Base-by-base conservation (phyloP, 73 alveolate species). In the Breviolum minutum region DNA sequence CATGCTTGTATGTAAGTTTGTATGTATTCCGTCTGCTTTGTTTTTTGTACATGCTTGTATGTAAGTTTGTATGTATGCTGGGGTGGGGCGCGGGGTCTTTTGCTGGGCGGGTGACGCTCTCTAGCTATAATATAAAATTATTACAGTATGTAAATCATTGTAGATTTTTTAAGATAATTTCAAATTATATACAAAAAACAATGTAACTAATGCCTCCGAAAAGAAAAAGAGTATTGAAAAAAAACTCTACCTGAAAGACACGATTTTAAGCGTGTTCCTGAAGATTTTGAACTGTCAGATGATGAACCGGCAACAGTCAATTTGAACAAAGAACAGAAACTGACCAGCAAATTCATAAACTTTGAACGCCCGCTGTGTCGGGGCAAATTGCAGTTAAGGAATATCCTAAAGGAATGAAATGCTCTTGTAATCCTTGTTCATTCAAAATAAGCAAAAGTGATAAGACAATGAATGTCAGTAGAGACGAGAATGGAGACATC, bases 261-360 rank as follows among this genome's bases (percentile, higher is more conserved):
- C 54, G 54, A 40, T 40, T 40, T 40, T 40, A 40, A 40, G 54
- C 54, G 54, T 40, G 54, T 68, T 17, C 77, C 77, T 14, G 17
- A 68, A 68, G 77, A 68, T 17, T 68, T 68, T 76, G 85, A 76
- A 76, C 85, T 76, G 29, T 76, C 85, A 13, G 85, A 76, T 76
- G 85, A 76, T 22, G 85, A 76, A 76, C 85, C 85, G 17, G 32
- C 85, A 24, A n/a, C 48, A 24, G 32, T 76, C 26, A 76, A 76
- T 19, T 40, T 76, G 85, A 76, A 76, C 32, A 40, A 76, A n/a
- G 85, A 76, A 76, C 85, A 76, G 48, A 76, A 76, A 76, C 85
- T 76, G 32, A 24, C 26, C 19, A 76, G 85, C 48, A 76, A 76
- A 76, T 76, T 76, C 26, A 76, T 76, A 11, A 76, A 27, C 85